Evolutionary conservation across 352 stramenopile genomes (phyloP).

Genomic region (Pythium coloratum): DNA sequence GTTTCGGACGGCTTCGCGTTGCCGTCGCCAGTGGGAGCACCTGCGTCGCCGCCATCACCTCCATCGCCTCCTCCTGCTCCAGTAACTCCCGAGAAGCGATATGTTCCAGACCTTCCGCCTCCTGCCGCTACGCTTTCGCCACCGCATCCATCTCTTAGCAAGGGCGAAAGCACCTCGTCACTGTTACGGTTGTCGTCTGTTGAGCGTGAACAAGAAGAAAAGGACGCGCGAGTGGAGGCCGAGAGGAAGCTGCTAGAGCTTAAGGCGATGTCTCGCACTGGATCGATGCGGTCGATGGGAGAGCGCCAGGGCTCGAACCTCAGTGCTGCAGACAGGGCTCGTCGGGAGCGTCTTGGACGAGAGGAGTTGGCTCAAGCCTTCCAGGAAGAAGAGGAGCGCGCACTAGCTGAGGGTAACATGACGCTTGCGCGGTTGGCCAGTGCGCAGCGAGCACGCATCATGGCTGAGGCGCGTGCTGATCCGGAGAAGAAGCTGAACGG

Average conservation of each 20-base stretch:
- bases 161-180: conserved; percentile 30
- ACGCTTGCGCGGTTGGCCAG: conserved; percentile 76
- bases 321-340: conserved; percentile 57
- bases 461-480: conserved; percentile 55
- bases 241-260: conserved; percentile 84
- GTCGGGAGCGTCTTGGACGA: conserved; percentile 69
- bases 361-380: conserved; percentile 81
- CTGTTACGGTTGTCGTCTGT: conserved; percentile 42
- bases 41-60: conserved; percentile 7
- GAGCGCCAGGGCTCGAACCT: conserved; percentile 54
- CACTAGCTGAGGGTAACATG: conserved; percentile 74
- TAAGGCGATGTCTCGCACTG: conserved; percentile 67
- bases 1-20: neutral
- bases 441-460: conserved; percentile 71
- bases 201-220: conserved; percentile 67
- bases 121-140: conserved; percentile 24
- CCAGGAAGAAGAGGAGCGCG: conserved; percentile 77
- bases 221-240: conserved; percentile 72
- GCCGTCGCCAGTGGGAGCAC: conserved; percentile 15
- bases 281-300: conserved; percentile 47
- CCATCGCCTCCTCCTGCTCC: conserved; percentile 12
- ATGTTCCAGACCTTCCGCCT: conserved; percentile 11
- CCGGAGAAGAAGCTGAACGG: conserved; percentile 34
- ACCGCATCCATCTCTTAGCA: conserved; percentile 32
- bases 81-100: conserved; percentile 15